Evolutionary conservation across 345 rosid genomes (phyloP), one percentile per base, ranked within the genome.

Genomic region (Arabidopsis thaliana): DNA sequence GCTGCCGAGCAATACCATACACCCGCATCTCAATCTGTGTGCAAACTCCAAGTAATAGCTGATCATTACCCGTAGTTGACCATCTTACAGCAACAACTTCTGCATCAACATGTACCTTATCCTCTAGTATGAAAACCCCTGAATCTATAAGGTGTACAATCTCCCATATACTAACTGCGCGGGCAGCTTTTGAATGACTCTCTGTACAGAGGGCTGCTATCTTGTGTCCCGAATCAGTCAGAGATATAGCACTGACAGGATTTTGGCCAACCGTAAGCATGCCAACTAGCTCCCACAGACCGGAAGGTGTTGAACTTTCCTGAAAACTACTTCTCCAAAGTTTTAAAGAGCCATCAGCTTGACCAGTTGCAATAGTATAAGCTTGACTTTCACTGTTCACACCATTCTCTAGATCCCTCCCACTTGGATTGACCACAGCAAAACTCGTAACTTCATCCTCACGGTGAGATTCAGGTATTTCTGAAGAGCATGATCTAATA

Each of bases 301-400:
- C 32, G 23, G 38, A 37, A 73, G 82, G 65, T 67, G 81, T 73
- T 71, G 83, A 78, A 46, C 66, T 64, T 61, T 74, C 69, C 70
- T 74, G 82, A 77, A 79, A 23, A 46, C 78, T 82, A 81, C 85
- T 84, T 81, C 84, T 87, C 98, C 97, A 93, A 74, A 91, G 79
- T 78, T 88, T 93, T 84, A 91, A 69, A 82, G 84, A 81, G 56
- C 98, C 97, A 86, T 88, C 92, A 74, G 80, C 78, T 71, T 75
- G 87, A 70, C 97, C 98, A 4, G 94, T 91, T 52, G 91, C 98
- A 88, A 93, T 81, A 59, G 82, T 67, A 83, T 91, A 93, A 58
- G 86, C 82, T 68, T 85, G 88, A 77, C 36, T 59, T 58, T 80
- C 78, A 79, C 67, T 11, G 66, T 67, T 60, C 25, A n/a, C 30